A percentile compares a stretch with the other conserved stretches of the same genome.
phyloP scores from a whole-genome alignment of 176 grass and related monocot genomes.

The Carex littledalei region DNA sequence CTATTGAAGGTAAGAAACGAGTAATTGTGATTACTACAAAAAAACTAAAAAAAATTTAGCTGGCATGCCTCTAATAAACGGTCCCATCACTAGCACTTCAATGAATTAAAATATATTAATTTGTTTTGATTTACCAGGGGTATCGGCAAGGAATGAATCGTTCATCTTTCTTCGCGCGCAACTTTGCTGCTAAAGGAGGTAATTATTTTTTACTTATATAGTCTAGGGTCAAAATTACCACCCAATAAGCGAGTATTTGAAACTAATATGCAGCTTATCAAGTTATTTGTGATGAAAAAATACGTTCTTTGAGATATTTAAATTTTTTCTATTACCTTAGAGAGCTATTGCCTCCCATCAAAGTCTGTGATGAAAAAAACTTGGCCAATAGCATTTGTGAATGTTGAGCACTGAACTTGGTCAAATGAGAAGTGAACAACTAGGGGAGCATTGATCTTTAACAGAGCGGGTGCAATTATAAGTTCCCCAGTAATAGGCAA shows the following conservation, averaged over 20 bases:
- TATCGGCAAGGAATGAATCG: constrained; percentile 54
- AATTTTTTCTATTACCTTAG: neutral
- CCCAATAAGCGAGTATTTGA: neutral
- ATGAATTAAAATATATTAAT: neutral
- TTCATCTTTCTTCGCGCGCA: constrained; percentile 43
- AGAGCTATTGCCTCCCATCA: neutral
- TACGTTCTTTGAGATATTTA: neutral
- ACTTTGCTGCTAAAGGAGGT: constrained; percentile 77
- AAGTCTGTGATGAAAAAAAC: neutral
- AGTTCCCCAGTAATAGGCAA: neutral
- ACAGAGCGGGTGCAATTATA: neutral
- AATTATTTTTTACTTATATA: neutral
- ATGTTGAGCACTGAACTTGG: neutral
- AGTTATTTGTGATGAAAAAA: neutral
- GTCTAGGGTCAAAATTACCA: neutral
- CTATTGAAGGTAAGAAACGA: neutral
- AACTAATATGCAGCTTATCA: neutral
- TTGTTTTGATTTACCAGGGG: constrained; percentile 39
- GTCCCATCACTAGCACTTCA: neutral
- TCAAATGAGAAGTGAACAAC: neutral
- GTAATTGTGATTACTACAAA: neutral
- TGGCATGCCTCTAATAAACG: neutral
- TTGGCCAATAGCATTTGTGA: neutral
- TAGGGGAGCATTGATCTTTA: neutral
- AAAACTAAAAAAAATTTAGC: neutral